These are phyloP conservation scores for Rosa lucieae DNA, from an alignment of 306 rosid genomes.

Conservation along the genomic window DNA sequence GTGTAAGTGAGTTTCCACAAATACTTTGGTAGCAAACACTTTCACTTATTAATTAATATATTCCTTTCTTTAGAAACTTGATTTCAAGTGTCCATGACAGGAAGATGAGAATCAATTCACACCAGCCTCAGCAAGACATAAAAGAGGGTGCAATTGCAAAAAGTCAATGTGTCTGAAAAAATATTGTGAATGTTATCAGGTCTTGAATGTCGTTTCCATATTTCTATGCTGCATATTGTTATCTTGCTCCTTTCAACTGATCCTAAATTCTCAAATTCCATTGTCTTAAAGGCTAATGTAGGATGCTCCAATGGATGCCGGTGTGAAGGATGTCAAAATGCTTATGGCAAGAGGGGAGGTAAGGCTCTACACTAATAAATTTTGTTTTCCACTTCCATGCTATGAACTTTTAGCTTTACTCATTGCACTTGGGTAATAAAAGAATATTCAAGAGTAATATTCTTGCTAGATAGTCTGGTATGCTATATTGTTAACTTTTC, in stretches of 20 bases:
- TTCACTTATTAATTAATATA: neutral
- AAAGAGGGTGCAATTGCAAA: slow-evolving; percentile 79
- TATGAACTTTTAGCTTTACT: neutral
- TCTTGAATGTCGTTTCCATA: slow-evolving; percentile 18
- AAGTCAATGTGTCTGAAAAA: slow-evolving; percentile 67
- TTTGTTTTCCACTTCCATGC: neutral
- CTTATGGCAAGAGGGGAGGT: slow-evolving; percentile 67
- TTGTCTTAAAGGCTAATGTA: slow-evolving; percentile 50
- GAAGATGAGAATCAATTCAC: slow-evolving; percentile 42
- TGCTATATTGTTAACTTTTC: neutral
- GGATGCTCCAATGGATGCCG: slow-evolving; percentile 76
- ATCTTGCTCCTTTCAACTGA: slow-evolving; percentile 5
- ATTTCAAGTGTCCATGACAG: slow-evolving; percentile 33
- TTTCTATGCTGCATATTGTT: neutral
- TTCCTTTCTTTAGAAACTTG: slow-evolving; percentile 18
- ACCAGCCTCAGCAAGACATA: slow-evolving; percentile 69
- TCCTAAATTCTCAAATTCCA: slow-evolving; percentile 20
- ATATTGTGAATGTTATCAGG: slow-evolving; percentile 89
- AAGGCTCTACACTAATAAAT: slow-evolving; percentile 15
- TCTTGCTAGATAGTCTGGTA: neutral
- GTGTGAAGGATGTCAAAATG: slow-evolving; percentile 67
- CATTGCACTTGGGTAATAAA: neutral
- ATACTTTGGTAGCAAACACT: slow-evolving; percentile 37
- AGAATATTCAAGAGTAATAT: neutral
- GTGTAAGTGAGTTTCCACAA: slow-evolving; percentile 26